These are phyloP conservation scores for Hyphopichia homilentoma DNA, from an alignment of 805 yeast genomes.

Conservation along the genomic window DNA sequence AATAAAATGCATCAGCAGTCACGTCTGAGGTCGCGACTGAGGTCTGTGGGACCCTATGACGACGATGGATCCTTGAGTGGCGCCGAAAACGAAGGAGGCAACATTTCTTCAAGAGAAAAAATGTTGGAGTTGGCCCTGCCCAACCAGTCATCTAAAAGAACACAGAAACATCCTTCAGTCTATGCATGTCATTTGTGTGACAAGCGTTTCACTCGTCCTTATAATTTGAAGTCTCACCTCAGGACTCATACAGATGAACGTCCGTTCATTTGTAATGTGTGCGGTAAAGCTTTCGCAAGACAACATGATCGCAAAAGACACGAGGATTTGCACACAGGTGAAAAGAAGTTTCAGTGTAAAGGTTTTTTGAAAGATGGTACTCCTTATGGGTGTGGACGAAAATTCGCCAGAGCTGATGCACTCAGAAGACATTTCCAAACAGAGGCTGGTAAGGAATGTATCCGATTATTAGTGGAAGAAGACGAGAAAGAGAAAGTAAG, in stretches of 20 bases:
- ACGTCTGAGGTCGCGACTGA: constrained; percentile 20
- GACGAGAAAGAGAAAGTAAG: constrained; percentile 27
- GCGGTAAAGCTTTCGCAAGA: constrained; percentile 71
- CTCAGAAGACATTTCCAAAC: constrained; percentile 44
- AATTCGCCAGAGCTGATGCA: constrained; percentile 46
- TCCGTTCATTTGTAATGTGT: constrained; percentile 67
- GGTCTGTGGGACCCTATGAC: constrained; percentile 18
- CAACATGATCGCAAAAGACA: constrained; percentile 45
- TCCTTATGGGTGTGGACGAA: constrained; percentile 44
- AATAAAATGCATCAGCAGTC: constrained; percentile 23
- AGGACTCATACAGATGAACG: constrained; percentile 87
- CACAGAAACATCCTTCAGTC: constrained; percentile 68
- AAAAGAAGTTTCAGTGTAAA: constrained; percentile 68
- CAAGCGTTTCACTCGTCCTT: constrained; percentile 86
- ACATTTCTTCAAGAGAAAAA: constrained; percentile 45
- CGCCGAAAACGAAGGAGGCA: constrained; percentile 12
- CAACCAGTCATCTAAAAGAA: constrained; percentile 46
- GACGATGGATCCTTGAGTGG: constrained; percentile 25
- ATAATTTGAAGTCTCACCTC: constrained; percentile 85
- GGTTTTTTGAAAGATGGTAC: constrained; percentile 58
- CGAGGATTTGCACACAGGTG: constrained; percentile 65
- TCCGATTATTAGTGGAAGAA: constrained; percentile 37
- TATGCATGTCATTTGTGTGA: constrained; percentile 82
- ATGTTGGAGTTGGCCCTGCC: constrained; percentile 66
- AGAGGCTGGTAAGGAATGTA: constrained; percentile 44